A percentile compares a stretch with the other conserved stretches of the same genome.
Evolutionary conservation across 352 stramenopile genomes (phyloP).

Genomic region (Pythium apleroticum): DNA sequence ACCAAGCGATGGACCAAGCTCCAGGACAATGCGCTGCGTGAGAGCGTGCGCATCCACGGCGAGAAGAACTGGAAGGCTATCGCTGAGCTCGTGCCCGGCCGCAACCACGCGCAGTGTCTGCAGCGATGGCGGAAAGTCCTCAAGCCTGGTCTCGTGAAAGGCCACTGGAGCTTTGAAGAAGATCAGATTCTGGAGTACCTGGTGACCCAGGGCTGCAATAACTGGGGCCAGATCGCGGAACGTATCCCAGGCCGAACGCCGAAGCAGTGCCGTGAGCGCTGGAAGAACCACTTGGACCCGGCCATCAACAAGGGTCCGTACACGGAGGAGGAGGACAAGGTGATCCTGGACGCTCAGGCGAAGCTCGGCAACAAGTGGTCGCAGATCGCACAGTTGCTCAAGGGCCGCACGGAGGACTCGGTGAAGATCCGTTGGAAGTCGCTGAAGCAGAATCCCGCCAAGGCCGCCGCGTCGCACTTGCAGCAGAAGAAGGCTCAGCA

Average conservation of each 20-base stretch:
- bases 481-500: slow-evolving; percentile 82
- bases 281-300: slow-evolving; percentile 89
- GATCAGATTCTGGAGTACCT: slow-evolving; percentile 92
- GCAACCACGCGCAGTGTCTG: slow-evolving; percentile 87
- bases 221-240: slow-evolving; percentile 93
- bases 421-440: slow-evolving; percentile 94
- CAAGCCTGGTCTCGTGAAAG: slow-evolving; percentile 94
- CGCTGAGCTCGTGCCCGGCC: slow-evolving; percentile 75
- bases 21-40: slow-evolving; percentile 82
- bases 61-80: slow-evolving; percentile 92
- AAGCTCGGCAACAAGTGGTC: slow-evolving; percentile 96
- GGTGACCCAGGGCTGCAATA: slow-evolving; percentile 89
- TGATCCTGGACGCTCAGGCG: slow-evolving; percentile 90
- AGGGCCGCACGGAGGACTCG: slow-evolving; percentile 91
- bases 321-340: slow-evolving; percentile 92
- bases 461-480: slow-evolving; percentile 69
- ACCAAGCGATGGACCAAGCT: slow-evolving; percentile 88
- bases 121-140: slow-evolving; percentile 93
- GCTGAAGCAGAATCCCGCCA: slow-evolving; percentile 83
- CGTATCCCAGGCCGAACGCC: slow-evolving; percentile 91
- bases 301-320: slow-evolving; percentile 95
- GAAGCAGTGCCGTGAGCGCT: slow-evolving; percentile 91
- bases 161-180: slow-evolving; percentile 94
- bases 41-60: slow-evolving; percentile 79
- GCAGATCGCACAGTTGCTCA: slow-evolving; percentile 93